Base-by-base conservation (phyloP, 2,329 filamentous ascomycete genomes). In the Orbilia blumenaviensis region DNA sequence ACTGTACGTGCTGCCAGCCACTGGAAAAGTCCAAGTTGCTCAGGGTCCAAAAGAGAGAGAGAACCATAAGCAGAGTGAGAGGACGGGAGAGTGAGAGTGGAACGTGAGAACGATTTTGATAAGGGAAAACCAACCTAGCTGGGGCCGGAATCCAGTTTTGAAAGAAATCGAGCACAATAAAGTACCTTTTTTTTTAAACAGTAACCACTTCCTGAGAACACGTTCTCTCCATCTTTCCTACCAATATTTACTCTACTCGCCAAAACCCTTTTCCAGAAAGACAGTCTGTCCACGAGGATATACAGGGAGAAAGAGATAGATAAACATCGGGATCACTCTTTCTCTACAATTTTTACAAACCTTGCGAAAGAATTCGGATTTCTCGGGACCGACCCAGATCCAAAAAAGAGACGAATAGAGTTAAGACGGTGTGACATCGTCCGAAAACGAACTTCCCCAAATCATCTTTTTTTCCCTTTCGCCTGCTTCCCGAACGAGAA, bases 1-100 rank as follows among this genome's bases (percentile, higher is more conserved):
- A n/a, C n/a, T n/a, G n/a, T n/a, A n/a, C n/a, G 44, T 75, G 63
- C 71, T 56, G 46, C 71, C 46, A 63, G 29, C 46, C 66, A 71
- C 56, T 23, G 50, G 18, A 5, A 23, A 12, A 23, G 7, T 14
- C 54, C 18, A 7, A 50, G 41, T 18, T 42, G 36, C 41, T 52
- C 54, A 58, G 46, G n/a, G n/a, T n/a, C n/a, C n/a, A n/a, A n/a
- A n/a, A n/a, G n/a, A n/a, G n/a, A n/a, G n/a, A n/a, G n/a, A n/a
- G n/a, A n/a, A n/a, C n/a, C n/a, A n/a, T n/a, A n/a, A n/a, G n/a
- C 38, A 18, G 18, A 42, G 14, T 3, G 38, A 18, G 38, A 42
- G 38, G 18, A 16, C 5, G 6, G 18, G 42, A 52, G n/a, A 41
- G 36, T 44, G 38, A 46, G 23, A 25, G 50, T 14, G 36, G 50